Percentiles rank a stretch among this genome's conserved stretches.
Conservation (phyloP, 768 basidiomycete genomes). For the Guyanaporus albipodus region DNA sequence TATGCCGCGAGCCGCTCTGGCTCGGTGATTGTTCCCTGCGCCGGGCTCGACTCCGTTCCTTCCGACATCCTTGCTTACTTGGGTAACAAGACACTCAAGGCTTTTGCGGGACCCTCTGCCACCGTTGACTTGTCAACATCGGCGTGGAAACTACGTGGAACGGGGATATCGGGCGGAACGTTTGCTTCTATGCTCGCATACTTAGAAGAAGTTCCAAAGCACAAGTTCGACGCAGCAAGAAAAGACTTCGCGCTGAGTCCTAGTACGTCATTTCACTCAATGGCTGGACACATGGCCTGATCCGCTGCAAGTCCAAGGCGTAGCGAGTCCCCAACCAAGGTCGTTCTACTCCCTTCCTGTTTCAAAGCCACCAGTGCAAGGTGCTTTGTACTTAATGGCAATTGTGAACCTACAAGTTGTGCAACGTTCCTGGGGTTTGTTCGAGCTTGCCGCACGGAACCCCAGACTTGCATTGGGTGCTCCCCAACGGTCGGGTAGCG, state of each 20-base stretch:
- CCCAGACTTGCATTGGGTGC: conserved; percentile 13
- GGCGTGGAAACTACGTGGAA: conserved; percentile 37
- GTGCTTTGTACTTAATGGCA: conserved; percentile 43
- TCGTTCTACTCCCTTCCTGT: conserved; percentile 38
- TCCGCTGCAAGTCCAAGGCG: conserved; percentile 29
- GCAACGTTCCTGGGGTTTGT: conserved; percentile 54
- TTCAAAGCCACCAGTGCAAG: conserved; percentile 32
- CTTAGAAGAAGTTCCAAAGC: conserved; percentile 31
- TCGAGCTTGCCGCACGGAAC: conserved; percentile 30
- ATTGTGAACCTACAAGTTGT: conserved; percentile 46
- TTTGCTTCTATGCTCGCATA: conserved; percentile 32
- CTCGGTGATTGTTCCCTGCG: conserved; percentile 74
- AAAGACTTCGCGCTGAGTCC: conserved; percentile 43
- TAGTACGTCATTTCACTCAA: conserved; percentile 25
- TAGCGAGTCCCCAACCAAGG: conserved; percentile 24
- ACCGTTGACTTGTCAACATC: conserved; percentile 55
- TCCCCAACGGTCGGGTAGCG: conserved; percentile 12
- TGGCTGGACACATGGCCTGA: background rate
- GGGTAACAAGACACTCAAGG: conserved; percentile 65
- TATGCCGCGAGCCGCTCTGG: conserved; percentile 65
- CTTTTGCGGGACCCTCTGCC: conserved; percentile 32
- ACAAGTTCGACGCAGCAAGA: conserved; percentile 27
- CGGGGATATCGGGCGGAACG: conserved; percentile 36
- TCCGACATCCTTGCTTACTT: conserved; percentile 68
- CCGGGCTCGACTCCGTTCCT: conserved; percentile 76